Evolutionary conservation across 352 stramenopile genomes (phyloP), one percentile per base, ranked within the genome.

Genomic region (Hyaloperonospora brassicae): DNA sequence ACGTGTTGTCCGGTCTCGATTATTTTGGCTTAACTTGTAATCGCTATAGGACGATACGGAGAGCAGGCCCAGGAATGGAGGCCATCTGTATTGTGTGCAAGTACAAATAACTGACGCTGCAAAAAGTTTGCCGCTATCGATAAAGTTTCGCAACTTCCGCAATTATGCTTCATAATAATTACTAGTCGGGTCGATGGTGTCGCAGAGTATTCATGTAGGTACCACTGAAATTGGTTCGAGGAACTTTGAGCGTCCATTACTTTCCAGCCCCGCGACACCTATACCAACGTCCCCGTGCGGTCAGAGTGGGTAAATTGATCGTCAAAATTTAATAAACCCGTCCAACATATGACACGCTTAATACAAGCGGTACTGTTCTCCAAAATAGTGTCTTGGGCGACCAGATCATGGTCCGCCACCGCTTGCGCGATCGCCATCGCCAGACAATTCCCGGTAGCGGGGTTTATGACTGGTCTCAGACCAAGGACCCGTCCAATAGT

Each of bases 171-270:
- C 27, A 8, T 7, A 7, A 31, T 7, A 7, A 31, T 7, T 7
- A 7, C 27, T 7, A 8, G 27, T 31, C 27, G 27, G 27, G 27
- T 3, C 3, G 27, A 7, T 8, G 27, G 27, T 31, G 27, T 31
- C 3, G 7, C 27, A 31, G 27, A 3, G 7, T 31, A 31, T 31
- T 31, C 64, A 88, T 4, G 2, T 5, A 14, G 36, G 14, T 42
- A 21, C 36, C 10, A 21, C 2, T 42, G 5, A 3, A 42, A 42
- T 21, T 42, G 14, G 3, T 42, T 42, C 14, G 5, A n/a, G 2
- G 3, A 42, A 7, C 3, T 42, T 21, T 10, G 2, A 10, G 2
- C 14, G 36, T 14, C 10, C 36, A 42, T 42, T 4, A 4, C 36
- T 3, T 42, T 12, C 36, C 36, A 42, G 4, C 36, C 36, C 2